A percentile compares a stretch with the other conserved stretches of the same genome.
These are phyloP conservation scores for Peronospora farinosa DNA, from an alignment of 352 stramenopile genomes.

Conservation along the genomic window DNA sequence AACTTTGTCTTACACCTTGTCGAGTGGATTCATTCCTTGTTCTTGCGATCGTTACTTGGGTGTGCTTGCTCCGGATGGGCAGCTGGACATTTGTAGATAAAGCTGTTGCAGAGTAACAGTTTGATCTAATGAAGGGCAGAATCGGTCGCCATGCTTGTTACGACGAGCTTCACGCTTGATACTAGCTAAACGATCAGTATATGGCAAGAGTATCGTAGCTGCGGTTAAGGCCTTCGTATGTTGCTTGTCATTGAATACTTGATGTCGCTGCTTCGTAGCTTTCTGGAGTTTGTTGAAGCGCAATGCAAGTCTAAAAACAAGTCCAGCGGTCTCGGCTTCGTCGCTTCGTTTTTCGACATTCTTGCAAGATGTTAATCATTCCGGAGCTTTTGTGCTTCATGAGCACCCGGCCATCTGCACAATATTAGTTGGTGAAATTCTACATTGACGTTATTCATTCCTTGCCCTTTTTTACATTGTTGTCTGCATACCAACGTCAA, in stretches of 20 bases:
- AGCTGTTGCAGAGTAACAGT: constrained; percentile 23
- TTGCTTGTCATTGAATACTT: constrained; percentile 1
- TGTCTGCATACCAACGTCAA: constrained; percentile 30
- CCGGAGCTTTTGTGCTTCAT: constrained; percentile 46
- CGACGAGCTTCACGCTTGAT: too few species aligned
- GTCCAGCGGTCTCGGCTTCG: constrained; percentile 44
- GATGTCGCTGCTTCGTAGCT: too few species aligned
- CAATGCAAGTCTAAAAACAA: constrained; percentile 46
- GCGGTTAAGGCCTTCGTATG: constrained; percentile 1
- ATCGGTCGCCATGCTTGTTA: constrained; percentile 27
- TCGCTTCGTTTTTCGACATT: constrained; percentile 25
- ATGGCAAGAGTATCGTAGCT: constrained; percentile 35
- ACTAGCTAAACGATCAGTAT: constrained; percentile 25
- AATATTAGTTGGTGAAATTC: constrained; percentile 51
- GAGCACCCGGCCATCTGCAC: constrained; percentile 31
- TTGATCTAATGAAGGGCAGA: constrained; percentile 42
- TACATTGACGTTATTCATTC: constrained; percentile 75
- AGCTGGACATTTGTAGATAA: constrained; percentile 8
- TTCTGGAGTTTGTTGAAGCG: constrained; percentile 7
- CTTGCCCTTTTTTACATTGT: constrained; percentile 66
- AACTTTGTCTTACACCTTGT: constrained; percentile 48
- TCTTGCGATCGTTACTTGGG: constrained; percentile 1
- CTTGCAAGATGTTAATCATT: constrained; percentile 11
- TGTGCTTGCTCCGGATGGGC: neutral
- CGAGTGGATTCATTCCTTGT: constrained; percentile 8